These are phyloP conservation scores for Myxozyma lipomycoides DNA, from an alignment of 805 yeast species.

Conservation along the genomic window DNA sequence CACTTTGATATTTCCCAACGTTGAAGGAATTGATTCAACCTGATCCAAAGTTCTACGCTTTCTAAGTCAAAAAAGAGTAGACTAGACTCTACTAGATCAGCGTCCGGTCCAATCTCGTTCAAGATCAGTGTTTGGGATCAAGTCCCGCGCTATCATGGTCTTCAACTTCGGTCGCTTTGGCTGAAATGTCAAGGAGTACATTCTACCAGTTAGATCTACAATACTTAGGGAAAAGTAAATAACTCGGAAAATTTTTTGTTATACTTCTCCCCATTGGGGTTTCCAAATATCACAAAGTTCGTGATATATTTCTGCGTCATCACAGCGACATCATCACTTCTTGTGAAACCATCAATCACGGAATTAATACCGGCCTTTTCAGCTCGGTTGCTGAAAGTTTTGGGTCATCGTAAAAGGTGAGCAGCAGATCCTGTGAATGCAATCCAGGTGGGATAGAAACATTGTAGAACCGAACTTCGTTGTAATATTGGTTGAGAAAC, in stretches of 20 bases:
- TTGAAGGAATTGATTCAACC: no score
- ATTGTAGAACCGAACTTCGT: no score
- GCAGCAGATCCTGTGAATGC: conserved; percentile 17
- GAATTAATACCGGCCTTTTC: no score
- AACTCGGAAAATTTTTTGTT: neutral
- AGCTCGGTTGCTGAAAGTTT: no score
- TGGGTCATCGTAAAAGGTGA: conserved; percentile 23
- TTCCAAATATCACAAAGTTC: no score
- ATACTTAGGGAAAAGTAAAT: no score
- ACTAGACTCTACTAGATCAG: no score
- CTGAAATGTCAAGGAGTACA: conserved; percentile 17
- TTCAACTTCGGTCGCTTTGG: neutral
- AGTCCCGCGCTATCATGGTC: conserved; percentile 13
- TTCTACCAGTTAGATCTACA: no score
- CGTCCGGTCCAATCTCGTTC: conserved; percentile 25
- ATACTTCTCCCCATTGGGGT: conserved; percentile 20
- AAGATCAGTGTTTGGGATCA: conserved; percentile 9
- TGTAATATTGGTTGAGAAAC: neutral
- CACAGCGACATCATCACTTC: conserved; percentile 7
- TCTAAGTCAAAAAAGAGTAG: no score
- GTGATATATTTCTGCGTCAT: conserved; percentile 20
- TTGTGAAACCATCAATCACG: neutral
- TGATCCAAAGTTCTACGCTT: no score
- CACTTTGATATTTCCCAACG: no score
- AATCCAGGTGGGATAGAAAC: conserved; percentile 23